Conservation (phyloP, 306 rosid species). For the Inga laurina region DNA sequence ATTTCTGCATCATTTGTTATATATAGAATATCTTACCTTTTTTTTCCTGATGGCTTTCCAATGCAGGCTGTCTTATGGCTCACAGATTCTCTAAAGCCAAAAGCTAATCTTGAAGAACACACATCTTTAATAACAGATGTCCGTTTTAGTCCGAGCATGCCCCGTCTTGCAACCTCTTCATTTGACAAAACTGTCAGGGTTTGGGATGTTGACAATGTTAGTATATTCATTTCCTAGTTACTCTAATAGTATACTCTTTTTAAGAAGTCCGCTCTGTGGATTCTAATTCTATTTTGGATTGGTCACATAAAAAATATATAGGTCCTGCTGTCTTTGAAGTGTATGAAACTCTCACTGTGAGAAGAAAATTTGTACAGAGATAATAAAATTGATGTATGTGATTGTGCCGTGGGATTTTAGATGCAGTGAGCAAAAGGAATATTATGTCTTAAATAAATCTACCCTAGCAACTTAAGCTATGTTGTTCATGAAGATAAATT, state of each 20-base stretch:
- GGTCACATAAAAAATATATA: neutral
- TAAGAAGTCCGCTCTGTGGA: neutral
- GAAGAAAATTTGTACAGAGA: slow-evolving; percentile 7
- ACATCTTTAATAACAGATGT: slow-evolving; percentile 84
- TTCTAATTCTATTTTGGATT: slow-evolving; percentile 13
- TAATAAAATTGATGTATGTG: neutral
- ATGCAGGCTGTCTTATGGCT: slow-evolving; percentile 91
- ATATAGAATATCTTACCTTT: slow-evolving; percentile 18
- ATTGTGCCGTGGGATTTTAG: neutral
- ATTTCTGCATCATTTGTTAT: slow-evolving; percentile 13
- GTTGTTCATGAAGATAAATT: slow-evolving; percentile 1
- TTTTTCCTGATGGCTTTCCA: slow-evolving; percentile 15
- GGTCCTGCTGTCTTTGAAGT: neutral
- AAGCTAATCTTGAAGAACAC: slow-evolving; percentile 85
- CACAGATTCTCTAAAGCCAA: slow-evolving; percentile 74
- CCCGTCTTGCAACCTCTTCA: slow-evolving; percentile 94
- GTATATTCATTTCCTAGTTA: slow-evolving; percentile 36
- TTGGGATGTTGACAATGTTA: slow-evolving; percentile 97
- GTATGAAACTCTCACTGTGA: neutral
- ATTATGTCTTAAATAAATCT: neutral
- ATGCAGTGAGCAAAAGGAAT: neutral
- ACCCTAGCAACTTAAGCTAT: neutral
- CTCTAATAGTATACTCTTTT: slow-evolving; percentile 1
- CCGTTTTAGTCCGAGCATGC: slow-evolving; percentile 89
- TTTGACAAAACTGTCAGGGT: slow-evolving; percentile 96